These are phyloP conservation scores for Bertia moriformis DNA, from an alignment of 2,329 filamentous ascomycete species.

Conservation along the genomic window DNA sequence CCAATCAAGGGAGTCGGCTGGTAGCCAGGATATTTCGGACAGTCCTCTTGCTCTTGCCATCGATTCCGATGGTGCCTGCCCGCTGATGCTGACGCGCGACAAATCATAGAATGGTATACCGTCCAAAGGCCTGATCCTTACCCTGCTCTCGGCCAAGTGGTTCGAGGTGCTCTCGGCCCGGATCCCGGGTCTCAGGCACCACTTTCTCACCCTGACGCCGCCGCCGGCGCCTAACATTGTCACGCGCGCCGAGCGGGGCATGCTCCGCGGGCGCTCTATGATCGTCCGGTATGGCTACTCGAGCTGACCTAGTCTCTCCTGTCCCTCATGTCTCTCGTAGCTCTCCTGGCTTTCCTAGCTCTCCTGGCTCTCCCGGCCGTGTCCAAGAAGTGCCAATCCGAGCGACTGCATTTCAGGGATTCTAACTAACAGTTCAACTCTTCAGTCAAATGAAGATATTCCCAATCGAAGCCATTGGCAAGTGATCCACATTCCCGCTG, in stretches of 20 bases:
- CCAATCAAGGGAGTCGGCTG: too few relatives aligned
- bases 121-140: slow-evolving; percentile 36
- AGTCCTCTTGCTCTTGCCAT: too few relatives aligned
- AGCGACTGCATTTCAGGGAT: too few relatives aligned
- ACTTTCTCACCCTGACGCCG: slow-evolving; percentile 31
- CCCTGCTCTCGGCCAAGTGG: slow-evolving; percentile 32
- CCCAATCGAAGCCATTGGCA: slow-evolving; percentile 58
- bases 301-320: slow-evolving; percentile 30
- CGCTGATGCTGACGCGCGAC: too few relatives aligned
- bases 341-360: slow-evolving; percentile 43
- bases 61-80: too few relatives aligned
- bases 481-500: too few relatives aligned
- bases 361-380: slow-evolving; percentile 63
- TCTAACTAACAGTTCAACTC: neutral
- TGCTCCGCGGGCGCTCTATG: slow-evolving; percentile 4
- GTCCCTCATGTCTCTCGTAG: slow-evolving; percentile 36
- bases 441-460: slow-evolving; percentile 45
- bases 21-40: too few relatives aligned
- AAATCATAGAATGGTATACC: slow-evolving; percentile 36
- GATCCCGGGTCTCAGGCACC: slow-evolving; percentile 32
- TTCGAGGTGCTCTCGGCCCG: slow-evolving; percentile 31
- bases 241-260: neutral
- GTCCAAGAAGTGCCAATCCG: too few relatives aligned
- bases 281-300: slow-evolving; percentile 13
- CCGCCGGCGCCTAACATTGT: slow-evolving; percentile 12